A percentile compares a stretch with the other conserved stretches of the same genome.
Conservation (phyloP, 257 asterid species). For the Solanum etuberosum region DNA sequence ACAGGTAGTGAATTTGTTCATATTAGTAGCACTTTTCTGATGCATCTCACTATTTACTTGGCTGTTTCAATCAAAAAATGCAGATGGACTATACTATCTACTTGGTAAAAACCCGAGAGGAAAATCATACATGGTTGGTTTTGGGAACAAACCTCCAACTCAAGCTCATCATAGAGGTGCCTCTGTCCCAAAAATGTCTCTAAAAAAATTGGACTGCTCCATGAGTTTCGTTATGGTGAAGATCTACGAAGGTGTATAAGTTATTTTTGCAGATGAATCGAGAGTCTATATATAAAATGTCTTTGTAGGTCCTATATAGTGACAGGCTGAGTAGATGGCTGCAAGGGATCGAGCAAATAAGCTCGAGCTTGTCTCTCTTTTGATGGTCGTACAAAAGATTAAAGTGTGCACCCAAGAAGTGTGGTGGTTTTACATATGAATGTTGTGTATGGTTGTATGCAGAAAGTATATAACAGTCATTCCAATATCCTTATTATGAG, state of each 20-base stretch:
- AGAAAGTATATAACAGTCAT: background rate
- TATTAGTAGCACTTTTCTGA: no score
- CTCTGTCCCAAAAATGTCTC: slow-evolving; percentile 42
- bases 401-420: background rate
- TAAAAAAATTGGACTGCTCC: slow-evolving; percentile 18
- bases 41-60: no score
- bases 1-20: no score
- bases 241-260: background rate
- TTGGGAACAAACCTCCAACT: slow-evolving; percentile 55
- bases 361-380: background rate
- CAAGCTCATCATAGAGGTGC: slow-evolving; percentile 91
- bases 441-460: background rate
- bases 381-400: background rate
- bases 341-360: background rate
- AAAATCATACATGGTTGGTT: slow-evolving; percentile 82
- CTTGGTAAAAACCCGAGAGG: slow-evolving; percentile 51
- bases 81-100: slow-evolving; percentile 78
- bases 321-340: background rate
- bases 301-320: background rate
- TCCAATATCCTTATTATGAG: background rate
- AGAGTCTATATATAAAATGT: background rate
- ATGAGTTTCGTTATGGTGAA: slow-evolving; percentile 38
- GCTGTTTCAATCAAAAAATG: background rate
- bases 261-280: background rate
- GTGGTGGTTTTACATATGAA: background rate